These are phyloP conservation scores for Ganoderma leucocontextum DNA, from an alignment of 1,284 basidiomycete genomes.

Conservation along the genomic window DNA sequence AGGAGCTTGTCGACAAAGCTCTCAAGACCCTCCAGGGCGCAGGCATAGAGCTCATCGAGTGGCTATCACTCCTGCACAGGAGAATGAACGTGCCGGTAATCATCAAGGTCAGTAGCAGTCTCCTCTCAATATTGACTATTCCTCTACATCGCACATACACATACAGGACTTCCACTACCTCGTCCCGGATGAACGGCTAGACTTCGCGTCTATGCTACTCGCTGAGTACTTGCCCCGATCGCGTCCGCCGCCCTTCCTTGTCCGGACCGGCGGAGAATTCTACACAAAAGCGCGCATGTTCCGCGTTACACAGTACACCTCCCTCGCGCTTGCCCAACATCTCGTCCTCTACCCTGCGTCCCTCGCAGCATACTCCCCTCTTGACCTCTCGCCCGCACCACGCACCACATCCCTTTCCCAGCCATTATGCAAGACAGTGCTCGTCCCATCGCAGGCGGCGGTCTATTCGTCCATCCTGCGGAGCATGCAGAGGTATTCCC, in stretches of 20 bases:
- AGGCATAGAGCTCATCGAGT: conserved; percentile 41
- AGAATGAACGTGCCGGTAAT: conserved; percentile 43
- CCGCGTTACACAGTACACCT: conserved; percentile 36
- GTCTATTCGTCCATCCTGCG: conserved; percentile 42
- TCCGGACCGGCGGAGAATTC: conserved; percentile 37
- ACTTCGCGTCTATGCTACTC: conserved; percentile 37
- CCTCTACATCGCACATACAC: neutral
- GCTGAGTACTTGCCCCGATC: conserved; percentile 37
- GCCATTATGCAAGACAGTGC: conserved; percentile 27
- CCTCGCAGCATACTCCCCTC: conserved; percentile 34
- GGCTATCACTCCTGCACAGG: conserved; percentile 38
- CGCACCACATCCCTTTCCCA: conserved; percentile 14
- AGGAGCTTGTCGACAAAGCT: conserved; percentile 41
- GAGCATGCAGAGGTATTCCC: conserved; percentile 39
- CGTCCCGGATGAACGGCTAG: conserved; percentile 39
- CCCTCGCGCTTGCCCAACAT: conserved; percentile 36
- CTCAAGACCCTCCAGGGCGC: conserved; percentile 35
- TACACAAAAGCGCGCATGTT: conserved; percentile 14
- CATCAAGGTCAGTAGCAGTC: conserved; percentile 34
- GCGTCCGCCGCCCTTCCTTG: conserved; percentile 31
- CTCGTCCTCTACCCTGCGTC: conserved; percentile 40
- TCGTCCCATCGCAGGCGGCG: conserved; percentile 38
- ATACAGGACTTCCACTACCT: conserved; percentile 41
- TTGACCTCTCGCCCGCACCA: conserved; percentile 34
- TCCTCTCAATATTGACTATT: neutral